phyloP scores from a whole-genome alignment of 352 stramenopile genomes.

The Plasmopara muralis region DNA sequence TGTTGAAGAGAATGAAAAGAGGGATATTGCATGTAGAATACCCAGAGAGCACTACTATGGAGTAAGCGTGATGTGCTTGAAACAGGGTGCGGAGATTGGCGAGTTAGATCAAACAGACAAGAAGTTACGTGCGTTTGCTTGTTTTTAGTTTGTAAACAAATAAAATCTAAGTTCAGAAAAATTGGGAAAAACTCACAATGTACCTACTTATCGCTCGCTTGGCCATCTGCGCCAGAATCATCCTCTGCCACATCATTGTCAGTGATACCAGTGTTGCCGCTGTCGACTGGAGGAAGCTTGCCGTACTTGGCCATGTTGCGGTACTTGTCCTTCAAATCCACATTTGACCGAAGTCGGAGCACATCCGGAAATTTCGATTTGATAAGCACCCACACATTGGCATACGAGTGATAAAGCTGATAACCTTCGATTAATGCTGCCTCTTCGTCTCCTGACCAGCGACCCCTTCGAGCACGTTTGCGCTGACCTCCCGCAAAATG shows the following conservation, averaged over 20 bases:
- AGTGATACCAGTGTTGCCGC: conserved; percentile 4
- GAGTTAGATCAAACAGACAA: not conserved
- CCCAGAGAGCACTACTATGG: conserved; percentile 1
- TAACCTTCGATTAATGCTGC: conserved; percentile 54
- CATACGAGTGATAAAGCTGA: conserved; percentile 36
- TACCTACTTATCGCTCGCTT: conserved; percentile 4
- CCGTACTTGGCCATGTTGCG: conserved; percentile 57
- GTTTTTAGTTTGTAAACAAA: conserved; percentile 36
- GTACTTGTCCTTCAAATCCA: conserved; percentile 83
- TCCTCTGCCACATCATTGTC: conserved; percentile 18
- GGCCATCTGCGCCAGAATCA: conserved; percentile 5
- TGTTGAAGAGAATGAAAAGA: not conserved
- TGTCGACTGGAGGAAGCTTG: conserved; percentile 21
- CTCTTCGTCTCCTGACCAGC: conserved; percentile 53
- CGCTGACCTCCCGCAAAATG: not conserved
- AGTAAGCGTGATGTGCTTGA: conserved; percentile 7
- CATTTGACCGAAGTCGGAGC: conserved; percentile 50
- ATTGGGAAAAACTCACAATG: not conserved
- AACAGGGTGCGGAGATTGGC: conserved; percentile 1
- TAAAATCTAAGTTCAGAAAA: conserved; percentile 31
- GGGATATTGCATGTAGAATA: conserved; percentile 22
- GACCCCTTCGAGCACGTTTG: conserved; percentile 16
- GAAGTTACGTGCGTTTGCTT: conserved; percentile 16
- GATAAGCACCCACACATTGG: conserved; percentile 65
- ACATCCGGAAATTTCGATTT: conserved; percentile 44